phyloP scores from a whole-genome alignment of 768 basidiomycete genomes.

The Mycena epipterygia region DNA sequence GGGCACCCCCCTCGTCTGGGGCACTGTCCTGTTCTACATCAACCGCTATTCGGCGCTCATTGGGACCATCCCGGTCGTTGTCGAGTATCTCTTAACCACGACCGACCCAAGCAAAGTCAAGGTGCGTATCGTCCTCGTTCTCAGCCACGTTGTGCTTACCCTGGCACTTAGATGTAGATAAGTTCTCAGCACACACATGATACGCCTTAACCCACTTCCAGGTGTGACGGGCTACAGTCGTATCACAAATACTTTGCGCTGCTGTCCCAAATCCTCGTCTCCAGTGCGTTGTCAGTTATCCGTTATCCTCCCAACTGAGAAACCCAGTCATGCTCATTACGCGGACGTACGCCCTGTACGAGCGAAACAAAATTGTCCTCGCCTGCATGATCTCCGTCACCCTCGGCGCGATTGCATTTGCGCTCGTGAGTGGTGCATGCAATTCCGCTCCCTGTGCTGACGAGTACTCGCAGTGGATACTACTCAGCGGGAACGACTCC shows the following conservation, averaged over 20 bases:
- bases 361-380: conserved; percentile 24
- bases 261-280: conserved; percentile 19
- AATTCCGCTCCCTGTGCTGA: not conserved
- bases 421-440: not conserved
- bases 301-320: no score
- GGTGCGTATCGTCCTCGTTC: not conserved
- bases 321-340: conserved; percentile 34
- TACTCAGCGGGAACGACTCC: not conserved
- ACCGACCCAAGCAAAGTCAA: conserved; percentile 4
- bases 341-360: conserved; percentile 33
- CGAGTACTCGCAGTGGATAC: not conserved
- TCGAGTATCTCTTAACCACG: conserved; percentile 21
- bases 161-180: conserved; percentile 1
- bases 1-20: conserved; percentile 38
- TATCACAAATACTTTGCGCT: conserved; percentile 29
- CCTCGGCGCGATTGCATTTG: not conserved
- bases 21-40: conserved; percentile 35
- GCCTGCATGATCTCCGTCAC: conserved; percentile 12
- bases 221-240: not conserved
- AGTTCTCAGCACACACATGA: not conserved
- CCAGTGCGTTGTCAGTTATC: conserved; percentile 8
- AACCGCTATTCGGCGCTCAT: conserved; percentile 42
- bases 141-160: not conserved
- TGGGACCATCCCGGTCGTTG: conserved; percentile 35
- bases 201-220: not conserved